Evolutionary conservation across 2,329 filamentous ascomycete genomes (phyloP).

Genomic region (Microcyclospora tardicrescens): DNA sequence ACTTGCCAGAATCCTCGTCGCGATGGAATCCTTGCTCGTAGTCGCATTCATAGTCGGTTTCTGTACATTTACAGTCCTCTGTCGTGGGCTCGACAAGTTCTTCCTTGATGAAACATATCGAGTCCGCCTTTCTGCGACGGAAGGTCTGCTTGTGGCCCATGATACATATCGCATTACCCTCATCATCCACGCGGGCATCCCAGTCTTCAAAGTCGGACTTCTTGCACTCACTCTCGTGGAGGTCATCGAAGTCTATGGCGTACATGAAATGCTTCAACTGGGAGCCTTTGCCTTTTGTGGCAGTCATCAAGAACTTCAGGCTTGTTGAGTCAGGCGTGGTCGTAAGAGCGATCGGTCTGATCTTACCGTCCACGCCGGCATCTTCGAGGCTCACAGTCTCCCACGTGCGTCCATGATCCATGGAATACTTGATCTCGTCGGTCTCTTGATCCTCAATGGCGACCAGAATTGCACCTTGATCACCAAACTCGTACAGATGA

Average conservation of each 20-base stretch:
- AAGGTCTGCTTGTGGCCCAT: constrained; percentile 95
- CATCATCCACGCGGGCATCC: constrained; percentile 68
- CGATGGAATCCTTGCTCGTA: constrained; percentile 42
- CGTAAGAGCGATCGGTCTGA: constrained; percentile 62
- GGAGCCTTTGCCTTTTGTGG: constrained; percentile 40
- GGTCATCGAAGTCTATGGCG: constrained; percentile 67
- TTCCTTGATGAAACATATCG: constrained; percentile 77
- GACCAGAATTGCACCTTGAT: constrained; percentile 77
- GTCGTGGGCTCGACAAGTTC: constrained; percentile 64
- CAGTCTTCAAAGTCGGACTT: constrained; percentile 71
- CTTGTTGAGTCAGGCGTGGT: constrained; percentile 89
- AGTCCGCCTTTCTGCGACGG: constrained; percentile 69
- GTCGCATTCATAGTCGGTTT: constrained; percentile 87
- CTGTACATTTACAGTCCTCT: constrained; percentile 67
- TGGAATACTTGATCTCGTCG: constrained; percentile 58
- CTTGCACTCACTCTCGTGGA: constrained; percentile 70
- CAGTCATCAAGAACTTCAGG: constrained; percentile 75
- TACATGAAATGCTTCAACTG: constrained; percentile 46
- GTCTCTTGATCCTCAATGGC: constrained; percentile 62
- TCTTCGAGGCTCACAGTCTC: constrained; percentile 52
- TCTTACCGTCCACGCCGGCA: constrained; percentile 52
- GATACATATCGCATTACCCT: constrained; percentile 72
- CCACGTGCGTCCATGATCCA: constrained; percentile 85
- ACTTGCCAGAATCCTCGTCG: constrained; percentile 53
- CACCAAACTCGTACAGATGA: constrained; percentile 93